Evolutionary conservation across 352 stramenopile genomes (phyloP).

Genomic region (Halophytophthora polymorphica): DNA sequence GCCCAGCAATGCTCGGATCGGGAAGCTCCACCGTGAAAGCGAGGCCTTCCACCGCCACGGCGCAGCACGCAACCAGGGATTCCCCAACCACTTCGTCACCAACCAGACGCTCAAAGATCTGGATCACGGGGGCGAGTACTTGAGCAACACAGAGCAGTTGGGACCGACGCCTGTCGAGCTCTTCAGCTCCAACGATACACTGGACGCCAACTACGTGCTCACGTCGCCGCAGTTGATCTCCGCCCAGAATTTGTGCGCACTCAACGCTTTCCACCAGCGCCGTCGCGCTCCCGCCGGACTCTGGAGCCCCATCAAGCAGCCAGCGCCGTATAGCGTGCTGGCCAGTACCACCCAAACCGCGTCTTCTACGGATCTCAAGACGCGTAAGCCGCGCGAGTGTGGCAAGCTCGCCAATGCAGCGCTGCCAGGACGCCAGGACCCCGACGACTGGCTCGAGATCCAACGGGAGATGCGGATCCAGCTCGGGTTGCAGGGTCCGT

Average conservation of each 20-base stretch:
- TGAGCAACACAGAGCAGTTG: slow-evolving; percentile 20
- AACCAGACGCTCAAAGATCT: slow-evolving; percentile 17
- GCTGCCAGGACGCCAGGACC: background rate
- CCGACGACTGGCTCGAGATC: slow-evolving; percentile 36
- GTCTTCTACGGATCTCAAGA: slow-evolving; percentile 11
- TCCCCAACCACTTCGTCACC: slow-evolving; percentile 51
- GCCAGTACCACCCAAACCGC: background rate
- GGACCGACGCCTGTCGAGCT: slow-evolving; percentile 32
- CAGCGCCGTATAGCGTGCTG: slow-evolving; percentile 18
- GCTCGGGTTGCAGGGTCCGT: slow-evolving; percentile 16
- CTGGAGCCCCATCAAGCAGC: slow-evolving; percentile 44
- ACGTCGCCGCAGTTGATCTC: slow-evolving; percentile 39
- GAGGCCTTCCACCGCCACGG: slow-evolving; percentile 54
- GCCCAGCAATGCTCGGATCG: slow-evolving; percentile 14
- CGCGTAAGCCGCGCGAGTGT: slow-evolving; percentile 4
- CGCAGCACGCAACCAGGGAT: slow-evolving; percentile 45
- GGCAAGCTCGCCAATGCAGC: background rate
- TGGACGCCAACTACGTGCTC: slow-evolving; percentile 73
- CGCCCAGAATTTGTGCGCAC: slow-evolving; percentile 55
- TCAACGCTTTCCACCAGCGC: slow-evolving; percentile 28
- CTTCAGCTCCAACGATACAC: slow-evolving; percentile 52
- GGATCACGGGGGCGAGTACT: slow-evolving; percentile 17
- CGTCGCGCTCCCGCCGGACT: slow-evolving; percentile 21
- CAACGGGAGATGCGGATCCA: slow-evolving; percentile 30
- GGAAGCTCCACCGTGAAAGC: slow-evolving; percentile 52